Evolutionary conservation across 768 basidiomycete genomes (phyloP), one percentile per base, ranked within the genome.

Genomic region (Inosperma sp.): DNA sequence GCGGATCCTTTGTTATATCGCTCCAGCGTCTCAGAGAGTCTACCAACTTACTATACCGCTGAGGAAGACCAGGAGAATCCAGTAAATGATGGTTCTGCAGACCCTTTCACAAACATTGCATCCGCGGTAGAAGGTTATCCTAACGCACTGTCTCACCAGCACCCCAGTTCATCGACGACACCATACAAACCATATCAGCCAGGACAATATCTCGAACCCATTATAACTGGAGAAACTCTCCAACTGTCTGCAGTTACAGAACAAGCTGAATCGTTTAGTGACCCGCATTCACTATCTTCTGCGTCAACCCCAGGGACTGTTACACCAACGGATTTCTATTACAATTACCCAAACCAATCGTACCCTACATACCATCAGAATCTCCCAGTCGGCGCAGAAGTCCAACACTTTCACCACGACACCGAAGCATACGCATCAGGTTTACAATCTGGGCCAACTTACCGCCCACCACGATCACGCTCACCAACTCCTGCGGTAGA

Each of bases 401-500:
- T 82, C 12, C 82, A 83, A 57, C 82, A 83, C 62, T 85, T 84
- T 62, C 72, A 73, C 35, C 74, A 81, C 44, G 84, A 86, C 59
- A 68, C 79, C 0, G 85, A 86, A 58, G 84, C 82, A 2, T 88
- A 83, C 56, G 75, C 86, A 7, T 84, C 85, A 0, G 85, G 82
- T 6, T 74, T 75, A 49, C 69, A 74, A 56, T 69, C 79, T 6
- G 78, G 77, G 9, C 67, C 75, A 26, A 66, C 72, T 1, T 77
- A 74, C 57, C 68, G 65, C 5, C 71, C 74, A 3, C 75, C 83
- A 25, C 79, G 84, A 41, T 88, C 86, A 16, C 81, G 86, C 19
- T 89, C 87, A 3, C 85, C 87, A 0, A 88, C 87, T 3, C 86
- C 87, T 8, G 81, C 81, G 7, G 76, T 77, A 3, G 85, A 86